These are phyloP conservation scores for Penicillium pancosmium DNA, from an alignment of 495 filamentous ascomycete species.

Conservation along the genomic window DNA sequence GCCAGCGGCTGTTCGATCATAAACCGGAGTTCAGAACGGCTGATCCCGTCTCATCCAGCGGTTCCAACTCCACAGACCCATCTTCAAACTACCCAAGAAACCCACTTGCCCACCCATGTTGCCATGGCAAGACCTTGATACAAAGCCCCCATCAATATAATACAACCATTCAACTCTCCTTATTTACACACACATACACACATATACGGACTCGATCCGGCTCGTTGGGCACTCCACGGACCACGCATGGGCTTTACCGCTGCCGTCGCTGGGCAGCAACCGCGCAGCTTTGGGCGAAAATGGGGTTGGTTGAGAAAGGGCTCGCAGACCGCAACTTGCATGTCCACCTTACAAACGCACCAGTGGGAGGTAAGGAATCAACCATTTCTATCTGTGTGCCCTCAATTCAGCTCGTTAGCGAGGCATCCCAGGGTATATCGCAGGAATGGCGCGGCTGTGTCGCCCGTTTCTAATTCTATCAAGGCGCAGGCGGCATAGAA, in stretches of 20 bases:
- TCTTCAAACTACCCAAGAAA: slow-evolving; percentile 12
- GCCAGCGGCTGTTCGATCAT: slow-evolving; percentile 16
- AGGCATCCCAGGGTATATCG: slow-evolving; percentile 6
- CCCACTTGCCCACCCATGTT: slow-evolving; percentile 18
- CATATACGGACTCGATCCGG: slow-evolving; percentile 11
- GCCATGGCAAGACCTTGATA: slow-evolving; percentile 29
- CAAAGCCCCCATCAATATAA: slow-evolving; percentile 11
- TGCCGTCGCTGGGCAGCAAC: slow-evolving; percentile 46
- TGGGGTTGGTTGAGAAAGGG: slow-evolving; percentile 21
- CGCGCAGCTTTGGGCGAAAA: slow-evolving; percentile 26
- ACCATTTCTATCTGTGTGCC: slow-evolving; percentile 8
- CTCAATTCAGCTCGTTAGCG: slow-evolving; percentile 14
- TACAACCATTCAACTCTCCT: slow-evolving; percentile 9
- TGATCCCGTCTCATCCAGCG: slow-evolving; percentile 34
- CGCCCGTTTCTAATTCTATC: slow-evolving; percentile 3
- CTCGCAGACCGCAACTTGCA: slow-evolving; percentile 45
- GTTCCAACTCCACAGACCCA: slow-evolving; percentile 33
- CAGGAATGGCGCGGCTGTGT: slow-evolving; percentile 4
- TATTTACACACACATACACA: slow-evolving; percentile 13
- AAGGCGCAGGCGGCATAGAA: slow-evolving; percentile 3
- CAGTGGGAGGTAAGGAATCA: slow-evolving; percentile 5
- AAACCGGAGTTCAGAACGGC: slow-evolving; percentile 20
- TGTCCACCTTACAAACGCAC: slow-evolving; percentile 8
- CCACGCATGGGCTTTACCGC: slow-evolving; percentile 44
- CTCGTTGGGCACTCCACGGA: slow-evolving; percentile 39